Conservation (phyloP, 2,329 filamentous ascomycete genomes). For the Rugonectria rugulosa region DNA sequence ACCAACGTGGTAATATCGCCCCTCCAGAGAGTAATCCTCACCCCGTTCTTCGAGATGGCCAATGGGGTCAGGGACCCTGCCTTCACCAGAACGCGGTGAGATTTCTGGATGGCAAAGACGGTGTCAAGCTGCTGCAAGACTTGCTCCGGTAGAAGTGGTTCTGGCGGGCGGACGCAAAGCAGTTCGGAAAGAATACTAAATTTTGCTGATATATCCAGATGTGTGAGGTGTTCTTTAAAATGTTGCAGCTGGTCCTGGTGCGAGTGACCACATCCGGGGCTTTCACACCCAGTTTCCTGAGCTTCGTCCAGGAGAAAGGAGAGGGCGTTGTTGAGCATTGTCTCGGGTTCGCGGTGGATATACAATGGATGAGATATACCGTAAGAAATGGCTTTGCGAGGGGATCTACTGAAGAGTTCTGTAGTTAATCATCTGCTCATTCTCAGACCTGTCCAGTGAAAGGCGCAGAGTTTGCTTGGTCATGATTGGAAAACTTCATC, state of each 20-base stretch:
- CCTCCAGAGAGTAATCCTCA: constrained; percentile 23
- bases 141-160: constrained; percentile 10
- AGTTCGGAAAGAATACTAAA: constrained; percentile 21
- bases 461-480: neutral
- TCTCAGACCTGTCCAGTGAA: neutral
- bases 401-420: too few species aligned
- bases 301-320: constrained; percentile 23
- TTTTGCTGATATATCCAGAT: constrained; percentile 28
- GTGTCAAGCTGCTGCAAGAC: constrained; percentile 23
- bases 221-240: constrained; percentile 19
- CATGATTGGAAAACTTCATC: neutral
- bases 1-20: constrained; percentile 33
- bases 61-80: neutral
- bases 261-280: neutral
- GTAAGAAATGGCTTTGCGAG: neutral
- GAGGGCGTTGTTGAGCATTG: constrained; percentile 14
- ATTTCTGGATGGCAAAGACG: constrained; percentile 4
- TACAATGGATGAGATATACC: neutral
- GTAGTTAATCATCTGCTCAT: too few species aligned
- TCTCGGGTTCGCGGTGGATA: neutral
- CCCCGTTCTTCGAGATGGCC: neutral
- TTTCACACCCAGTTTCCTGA: neutral
- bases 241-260: constrained; percentile 13
- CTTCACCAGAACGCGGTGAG: constrained; percentile 17
- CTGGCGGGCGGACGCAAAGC: constrained; percentile 25